These are phyloP conservation scores for Diaporthe destruens DNA, from an alignment of 2,329 filamentous ascomycete species.

Conservation along the genomic window DNA sequence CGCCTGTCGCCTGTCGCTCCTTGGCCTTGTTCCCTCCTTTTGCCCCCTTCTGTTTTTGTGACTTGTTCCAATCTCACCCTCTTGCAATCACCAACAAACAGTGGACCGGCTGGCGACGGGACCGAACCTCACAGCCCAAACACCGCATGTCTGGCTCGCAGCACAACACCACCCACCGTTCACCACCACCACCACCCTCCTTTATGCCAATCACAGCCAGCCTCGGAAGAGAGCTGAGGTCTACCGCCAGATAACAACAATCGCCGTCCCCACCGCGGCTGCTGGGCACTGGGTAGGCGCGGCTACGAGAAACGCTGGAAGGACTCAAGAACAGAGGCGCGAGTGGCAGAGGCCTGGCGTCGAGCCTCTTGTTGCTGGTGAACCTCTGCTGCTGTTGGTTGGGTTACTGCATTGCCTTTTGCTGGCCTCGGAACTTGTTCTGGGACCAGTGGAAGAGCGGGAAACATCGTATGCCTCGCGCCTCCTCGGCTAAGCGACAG, in stretches of 20 bases:
- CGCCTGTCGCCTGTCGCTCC: slow-evolving; percentile 32
- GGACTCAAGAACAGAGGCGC: slow-evolving; percentile 15
- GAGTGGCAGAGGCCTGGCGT: slow-evolving; percentile 16
- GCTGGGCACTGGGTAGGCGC: slow-evolving; percentile 44
- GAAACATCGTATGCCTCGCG: slow-evolving; percentile 70
- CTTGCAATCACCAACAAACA: slow-evolving; percentile 18
- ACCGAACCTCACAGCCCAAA: slow-evolving; percentile 39
- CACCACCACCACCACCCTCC: no score
- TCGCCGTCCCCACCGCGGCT: slow-evolving; percentile 4
- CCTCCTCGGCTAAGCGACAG: slow-evolving; percentile 71
- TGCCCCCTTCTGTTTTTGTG: slow-evolving; percentile 2
- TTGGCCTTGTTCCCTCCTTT: slow-evolving; percentile 32
- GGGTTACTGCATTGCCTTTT: slow-evolving; percentile 45
- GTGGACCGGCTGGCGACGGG: slow-evolving; percentile 43
- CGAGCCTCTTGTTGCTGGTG: slow-evolving; percentile 40
- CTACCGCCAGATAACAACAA: slow-evolving; percentile 1
- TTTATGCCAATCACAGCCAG: slow-evolving; percentile 34
- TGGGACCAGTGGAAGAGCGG: slow-evolving; percentile 56
- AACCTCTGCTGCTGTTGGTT: slow-evolving; percentile 30
- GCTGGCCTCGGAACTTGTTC: slow-evolving; percentile 60
- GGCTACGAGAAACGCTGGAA: slow-evolving; percentile 39
- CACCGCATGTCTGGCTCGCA: slow-evolving; percentile 41
- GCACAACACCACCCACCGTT: slow-evolving; percentile 18
- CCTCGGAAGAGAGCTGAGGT: slow-evolving; percentile 19
- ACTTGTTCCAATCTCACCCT: background rate